Percentiles rank a stretch among this genome's conserved stretches.
phyloP scores from a whole-genome alignment of 345 rosid species.

The Anastatica hierochuntica region DNA sequence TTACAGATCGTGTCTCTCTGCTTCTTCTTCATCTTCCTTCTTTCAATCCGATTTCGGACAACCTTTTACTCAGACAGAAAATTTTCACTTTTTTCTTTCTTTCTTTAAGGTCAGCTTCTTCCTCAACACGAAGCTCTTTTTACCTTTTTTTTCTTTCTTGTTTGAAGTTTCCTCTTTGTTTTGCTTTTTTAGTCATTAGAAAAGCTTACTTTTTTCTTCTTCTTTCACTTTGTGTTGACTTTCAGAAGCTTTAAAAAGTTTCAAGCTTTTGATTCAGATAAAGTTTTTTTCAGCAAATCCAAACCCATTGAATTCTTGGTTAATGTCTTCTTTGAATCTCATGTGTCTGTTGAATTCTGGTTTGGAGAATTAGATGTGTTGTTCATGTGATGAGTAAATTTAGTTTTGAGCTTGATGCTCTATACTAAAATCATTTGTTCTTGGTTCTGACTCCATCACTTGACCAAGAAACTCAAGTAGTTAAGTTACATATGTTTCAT shows the following conservation, averaged over 20 bases:
- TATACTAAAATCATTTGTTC: too few relatives aligned
- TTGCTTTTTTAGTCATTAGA: conserved; percentile 7
- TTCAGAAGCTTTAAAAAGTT: conserved; percentile 6
- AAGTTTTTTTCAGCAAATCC: not conserved
- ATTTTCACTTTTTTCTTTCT: not conserved
- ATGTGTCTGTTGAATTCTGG: not conserved
- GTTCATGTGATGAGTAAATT: too few relatives aligned
- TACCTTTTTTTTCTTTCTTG: not conserved
- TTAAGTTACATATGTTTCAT: not conserved
- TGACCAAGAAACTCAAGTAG: too few relatives aligned
- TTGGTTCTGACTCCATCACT: too few relatives aligned
- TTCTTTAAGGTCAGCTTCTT: conserved; percentile 19
- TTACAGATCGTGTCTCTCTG: conserved; percentile 26
- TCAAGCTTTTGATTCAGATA: conserved; percentile 1
- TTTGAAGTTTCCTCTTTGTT: conserved; percentile 7
- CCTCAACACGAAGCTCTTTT: not conserved
- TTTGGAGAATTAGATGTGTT: not conserved
- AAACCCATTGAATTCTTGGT: not conserved
- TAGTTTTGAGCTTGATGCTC: too few relatives aligned
- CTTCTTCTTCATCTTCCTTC: conserved; percentile 10
- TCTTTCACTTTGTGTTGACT: conserved; percentile 20
- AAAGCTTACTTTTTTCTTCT: conserved; percentile 11
- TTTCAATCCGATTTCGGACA: conserved; percentile 24
- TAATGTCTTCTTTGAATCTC: not conserved
- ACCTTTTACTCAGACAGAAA: conserved; percentile 20